Evolutionary conservation across 352 stramenopile species (phyloP), one percentile per base, ranked within the genome.

Genomic region (Phytophthora podocarpi): DNA sequence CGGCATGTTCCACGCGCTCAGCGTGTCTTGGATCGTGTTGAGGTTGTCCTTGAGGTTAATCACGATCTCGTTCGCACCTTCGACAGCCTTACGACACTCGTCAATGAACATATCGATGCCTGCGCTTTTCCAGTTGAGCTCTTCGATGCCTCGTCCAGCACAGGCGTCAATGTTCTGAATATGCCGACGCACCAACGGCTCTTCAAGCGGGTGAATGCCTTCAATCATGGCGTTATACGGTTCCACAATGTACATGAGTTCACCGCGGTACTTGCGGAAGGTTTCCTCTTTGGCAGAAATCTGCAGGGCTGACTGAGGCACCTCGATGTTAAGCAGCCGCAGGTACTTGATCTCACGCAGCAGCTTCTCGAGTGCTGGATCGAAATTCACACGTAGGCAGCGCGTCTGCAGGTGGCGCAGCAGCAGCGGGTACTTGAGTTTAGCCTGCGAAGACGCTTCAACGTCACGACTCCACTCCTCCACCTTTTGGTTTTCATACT

Each of bases 311-410:
- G 91, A 97, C 24, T 90, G 83, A 5, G 97, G 97, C 15, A 99
- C 97, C 8, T 95, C 86, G n/a, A 99, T 92, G 45, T 82, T 93
- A 1, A 99, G 76, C 15, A 98, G 69, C 15, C 97, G 78, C 54
- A 99, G 89, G 67, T 99, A 99, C 64, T 99, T 99, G 50, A 99
- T 97, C 77, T 99, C 97, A 18, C 97, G 90, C 30, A 99, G 72
- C 21, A 99, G 79, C 27, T 98, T 94, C 47, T 99, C 96, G 6
- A 99, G 80, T 20, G 95, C 94, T 11, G 97, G 91, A 48, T 99
- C 97, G 53, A 99, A 99, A 72, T 99, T 99, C 2, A 99, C 97
- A 11, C 87, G 80, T 2, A 99, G 73, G 24, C 96, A 93, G 5
- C 87, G 80, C 24, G 89, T 98, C 35, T 97, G 89, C 13, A 88